These are phyloP conservation scores for Neonectria punicea DNA, from an alignment of 2,329 filamentous ascomycete species.

Conservation along the genomic window DNA sequence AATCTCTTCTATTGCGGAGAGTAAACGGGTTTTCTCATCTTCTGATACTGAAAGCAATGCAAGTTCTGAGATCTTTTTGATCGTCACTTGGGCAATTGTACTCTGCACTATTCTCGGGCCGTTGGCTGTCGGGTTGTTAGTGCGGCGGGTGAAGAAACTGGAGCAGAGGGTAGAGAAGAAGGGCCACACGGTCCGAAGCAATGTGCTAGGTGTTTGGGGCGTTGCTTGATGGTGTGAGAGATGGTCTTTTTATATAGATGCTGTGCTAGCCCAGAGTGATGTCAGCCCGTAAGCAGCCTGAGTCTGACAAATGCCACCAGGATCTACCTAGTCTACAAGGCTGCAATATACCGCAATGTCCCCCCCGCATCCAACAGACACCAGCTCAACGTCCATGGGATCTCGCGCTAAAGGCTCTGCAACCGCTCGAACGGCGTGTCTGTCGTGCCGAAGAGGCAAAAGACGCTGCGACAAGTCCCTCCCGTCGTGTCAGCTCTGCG, in stretches of 20 bases:
- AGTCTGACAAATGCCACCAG: background rate
- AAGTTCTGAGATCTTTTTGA: slow-evolving; percentile 58
- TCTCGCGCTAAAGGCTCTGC: background rate
- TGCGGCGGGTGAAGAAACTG: slow-evolving; percentile 52
- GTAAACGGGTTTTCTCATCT: slow-evolving; percentile 54
- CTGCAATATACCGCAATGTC: background rate
- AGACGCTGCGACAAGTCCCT: slow-evolving; percentile 18
- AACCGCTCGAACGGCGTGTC: background rate
- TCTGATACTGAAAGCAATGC: background rate
- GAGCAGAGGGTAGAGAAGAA: slow-evolving; percentile 7
- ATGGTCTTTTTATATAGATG: too few relatives aligned
- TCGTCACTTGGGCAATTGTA: slow-evolving; percentile 66
- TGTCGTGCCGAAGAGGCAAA: slow-evolving; percentile 17
- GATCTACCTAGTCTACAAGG: too few relatives aligned
- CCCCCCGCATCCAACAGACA: background rate
- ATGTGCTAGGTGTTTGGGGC: background rate
- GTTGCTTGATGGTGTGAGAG: background rate
- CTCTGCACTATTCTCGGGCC: slow-evolving; percentile 66
- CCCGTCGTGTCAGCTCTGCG: slow-evolving; percentile 17
- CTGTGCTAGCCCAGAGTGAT: too few relatives aligned
- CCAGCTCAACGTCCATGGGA: background rate
- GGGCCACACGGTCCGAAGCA: background rate
- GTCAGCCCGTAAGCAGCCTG: too few relatives aligned
- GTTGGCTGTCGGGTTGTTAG: slow-evolving; percentile 58
- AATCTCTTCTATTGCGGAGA: slow-evolving; percentile 75